Conservation (phyloP, 768 basidiomycete species). For the Leucocoprinus leucothites region DNA sequence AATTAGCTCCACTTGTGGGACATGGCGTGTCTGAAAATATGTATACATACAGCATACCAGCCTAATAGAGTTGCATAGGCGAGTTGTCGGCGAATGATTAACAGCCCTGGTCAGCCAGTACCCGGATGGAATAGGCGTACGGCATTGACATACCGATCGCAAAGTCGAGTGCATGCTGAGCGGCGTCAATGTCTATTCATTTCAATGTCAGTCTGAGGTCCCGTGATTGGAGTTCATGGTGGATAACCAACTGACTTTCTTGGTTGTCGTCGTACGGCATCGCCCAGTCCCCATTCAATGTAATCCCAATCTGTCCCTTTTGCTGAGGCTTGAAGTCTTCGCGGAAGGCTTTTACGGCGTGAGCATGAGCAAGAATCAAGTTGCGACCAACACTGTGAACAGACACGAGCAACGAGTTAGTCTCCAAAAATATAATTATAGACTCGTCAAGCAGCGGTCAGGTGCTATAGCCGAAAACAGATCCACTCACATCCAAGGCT, state of each 20-base stretch:
- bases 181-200: conserved; percentile 56
- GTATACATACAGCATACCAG: conserved; percentile 51
- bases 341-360: conserved; percentile 64
- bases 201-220: not conserved
- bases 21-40: not conserved
- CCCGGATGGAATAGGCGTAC: conserved; percentile 21
- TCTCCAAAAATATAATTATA: conserved; percentile 3
- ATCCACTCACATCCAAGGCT: conserved; percentile 63
- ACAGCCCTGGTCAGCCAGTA: conserved; percentile 8
- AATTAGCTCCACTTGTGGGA: conserved; percentile 11
- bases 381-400: conserved; percentile 59
- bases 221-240: not conserved
- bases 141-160: conserved; percentile 52
- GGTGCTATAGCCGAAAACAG: not conserved
- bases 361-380: conserved; percentile 67
- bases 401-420: conserved; percentile 11
- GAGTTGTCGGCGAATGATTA: conserved; percentile 19
- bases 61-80: conserved; percentile 34
- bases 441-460: not conserved
- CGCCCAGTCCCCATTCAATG: conserved; percentile 73
- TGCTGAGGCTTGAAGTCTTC: conserved; percentile 61
- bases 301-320: conserved; percentile 73
- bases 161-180: conserved; percentile 70
- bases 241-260: conserved; percentile 48
- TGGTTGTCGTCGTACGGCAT: conserved; percentile 69